Base-by-base conservation (phyloP, 169 alveolate species). In the Eimeria zaria region DNA sequence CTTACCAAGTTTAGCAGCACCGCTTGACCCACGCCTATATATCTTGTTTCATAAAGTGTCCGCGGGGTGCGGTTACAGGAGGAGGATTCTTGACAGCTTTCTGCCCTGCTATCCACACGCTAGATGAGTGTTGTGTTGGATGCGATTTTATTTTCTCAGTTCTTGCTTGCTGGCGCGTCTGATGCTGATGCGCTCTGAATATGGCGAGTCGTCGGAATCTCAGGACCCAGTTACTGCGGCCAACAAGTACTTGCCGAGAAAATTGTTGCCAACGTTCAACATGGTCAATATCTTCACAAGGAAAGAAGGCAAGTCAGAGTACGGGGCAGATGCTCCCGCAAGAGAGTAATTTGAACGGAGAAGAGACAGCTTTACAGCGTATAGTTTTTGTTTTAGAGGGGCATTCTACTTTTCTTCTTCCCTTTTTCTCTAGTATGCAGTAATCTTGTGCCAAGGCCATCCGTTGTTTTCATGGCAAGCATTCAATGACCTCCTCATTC, bases 141-240 rank as follows among this genome's bases (percentile, higher is more conserved):
- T 74, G 39, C 22, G 30, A 22, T 36, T 71, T 51, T n/a, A 1
- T 18, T 51, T n/a, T 51, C 41, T 14, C 62, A 92, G 96, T 12
- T 78, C 93, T 8, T 48, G 88, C 55, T 58, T 81, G 84, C 22
- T 92, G 64, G 96, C 96, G 30, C 48, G 96, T 44, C 71, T 92
- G 92, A 87, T 58, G 87, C 67, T 92, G 73, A 44, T 80, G 93
- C 73, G 48, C 14, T 58, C 85, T 60, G 92, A 74, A 33, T 74
- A 74, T 39, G 84, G 81, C 44, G 84, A 46, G 8, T 74, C 85
- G 36, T 6, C 39, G 85, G 85, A 74, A 22, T 74, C 85, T 22
- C 73, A 33, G 16, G 92, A 53, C 30, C 53, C 92, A 84, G 78
- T 53, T 22, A 20, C 92, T n/a, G 74, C 80, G 55, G 92, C 92